These are phyloP conservation scores for Phytophthora syringae DNA, from an alignment of 352 stramenopile species.

Conservation along the genomic window DNA sequence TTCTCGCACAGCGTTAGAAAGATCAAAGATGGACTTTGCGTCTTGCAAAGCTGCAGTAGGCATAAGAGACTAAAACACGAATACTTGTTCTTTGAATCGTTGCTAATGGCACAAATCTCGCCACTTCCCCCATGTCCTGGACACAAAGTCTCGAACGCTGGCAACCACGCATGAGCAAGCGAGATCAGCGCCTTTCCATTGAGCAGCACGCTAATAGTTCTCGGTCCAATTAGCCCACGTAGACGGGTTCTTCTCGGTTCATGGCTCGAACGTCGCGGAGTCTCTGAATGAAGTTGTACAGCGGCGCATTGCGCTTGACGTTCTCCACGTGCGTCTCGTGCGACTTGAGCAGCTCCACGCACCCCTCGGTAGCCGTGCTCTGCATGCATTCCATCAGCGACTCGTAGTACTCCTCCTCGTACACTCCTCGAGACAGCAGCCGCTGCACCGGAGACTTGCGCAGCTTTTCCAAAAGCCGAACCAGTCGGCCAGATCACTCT, in stretches of 20 bases:
- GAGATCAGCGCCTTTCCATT: background rate
- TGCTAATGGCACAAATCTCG: too few relatives aligned
- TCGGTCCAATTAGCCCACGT: slow-evolving; percentile 31
- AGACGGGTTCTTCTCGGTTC: slow-evolving; percentile 40
- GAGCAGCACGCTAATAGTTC: background rate
- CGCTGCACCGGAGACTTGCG: slow-evolving; percentile 67
- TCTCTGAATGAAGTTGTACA: slow-evolving; percentile 57
- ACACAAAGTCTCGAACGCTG: too few relatives aligned
- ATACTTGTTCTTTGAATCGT: too few relatives aligned
- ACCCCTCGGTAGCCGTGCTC: slow-evolving; percentile 53
- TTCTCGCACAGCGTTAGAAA: too few relatives aligned
- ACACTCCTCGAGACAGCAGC: slow-evolving; percentile 76
- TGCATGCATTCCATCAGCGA: slow-evolving; percentile 80
- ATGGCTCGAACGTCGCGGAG: slow-evolving; percentile 58
- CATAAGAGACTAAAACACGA: too few relatives aligned
- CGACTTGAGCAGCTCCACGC: slow-evolving; percentile 63
- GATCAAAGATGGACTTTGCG: too few relatives aligned
- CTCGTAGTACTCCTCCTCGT: slow-evolving; percentile 77
- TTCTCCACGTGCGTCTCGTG: slow-evolving; percentile 71
- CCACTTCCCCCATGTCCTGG: too few relatives aligned
- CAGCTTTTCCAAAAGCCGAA: slow-evolving; percentile 66
- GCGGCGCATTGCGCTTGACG: slow-evolving; percentile 48
- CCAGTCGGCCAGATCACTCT: slow-evolving; percentile 66
- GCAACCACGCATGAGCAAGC: too few relatives aligned
- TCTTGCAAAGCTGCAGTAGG: too few relatives aligned